phyloP scores from a whole-genome alignment of 2,329 filamentous ascomycete species.

The Coniochaeta sp. region DNA sequence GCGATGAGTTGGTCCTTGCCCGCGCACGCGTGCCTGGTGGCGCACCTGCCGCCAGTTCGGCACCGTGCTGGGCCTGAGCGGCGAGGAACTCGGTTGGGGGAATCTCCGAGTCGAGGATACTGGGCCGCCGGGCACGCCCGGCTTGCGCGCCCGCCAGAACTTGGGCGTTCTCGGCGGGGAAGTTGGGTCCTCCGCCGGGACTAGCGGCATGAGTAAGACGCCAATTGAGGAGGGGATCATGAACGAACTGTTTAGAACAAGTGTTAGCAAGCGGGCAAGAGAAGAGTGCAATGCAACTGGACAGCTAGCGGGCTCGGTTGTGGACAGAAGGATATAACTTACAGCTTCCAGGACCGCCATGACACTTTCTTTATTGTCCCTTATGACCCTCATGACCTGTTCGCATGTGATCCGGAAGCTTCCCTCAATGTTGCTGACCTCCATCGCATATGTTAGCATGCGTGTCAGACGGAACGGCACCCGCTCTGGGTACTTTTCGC shows the following conservation, averaged over 20 bases:
- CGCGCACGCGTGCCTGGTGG: slow-evolving; percentile 42
- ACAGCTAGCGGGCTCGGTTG: not conserved
- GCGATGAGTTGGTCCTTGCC: slow-evolving; percentile 52
- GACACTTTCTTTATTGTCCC: slow-evolving; percentile 95
- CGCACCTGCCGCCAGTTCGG: slow-evolving; percentile 28
- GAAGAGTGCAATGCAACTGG: not conserved
- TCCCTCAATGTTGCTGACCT: slow-evolving; percentile 98
- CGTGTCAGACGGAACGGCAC: slow-evolving; percentile 96
- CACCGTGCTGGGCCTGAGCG: slow-evolving; percentile 22
- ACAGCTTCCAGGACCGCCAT: slow-evolving; percentile 98
- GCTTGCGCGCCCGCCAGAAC: slow-evolving; percentile 39
- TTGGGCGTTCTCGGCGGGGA: slow-evolving; percentile 52
- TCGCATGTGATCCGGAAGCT: slow-evolving; percentile 98
- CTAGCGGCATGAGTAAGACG: slow-evolving; percentile 63
- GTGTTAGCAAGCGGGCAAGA: slow-evolving; percentile 13
- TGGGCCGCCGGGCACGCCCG: slow-evolving; percentile 54
- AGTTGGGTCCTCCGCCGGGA: slow-evolving; percentile 55
- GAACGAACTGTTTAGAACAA: slow-evolving; percentile 66
- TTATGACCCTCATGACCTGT: slow-evolving; percentile 92
- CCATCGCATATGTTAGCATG: slow-evolving; percentile 99
- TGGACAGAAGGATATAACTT: slow-evolving; percentile 36
- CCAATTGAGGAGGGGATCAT: slow-evolving; percentile 98
- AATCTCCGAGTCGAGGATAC: slow-evolving; percentile 58
- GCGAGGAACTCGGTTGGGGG: slow-evolving; percentile 53
- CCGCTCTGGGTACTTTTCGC: slow-evolving; percentile 96